These are phyloP conservation scores for Cystobasidium tubakii DNA, from an alignment of 768 basidiomycete species.

Conservation along the genomic window DNA sequence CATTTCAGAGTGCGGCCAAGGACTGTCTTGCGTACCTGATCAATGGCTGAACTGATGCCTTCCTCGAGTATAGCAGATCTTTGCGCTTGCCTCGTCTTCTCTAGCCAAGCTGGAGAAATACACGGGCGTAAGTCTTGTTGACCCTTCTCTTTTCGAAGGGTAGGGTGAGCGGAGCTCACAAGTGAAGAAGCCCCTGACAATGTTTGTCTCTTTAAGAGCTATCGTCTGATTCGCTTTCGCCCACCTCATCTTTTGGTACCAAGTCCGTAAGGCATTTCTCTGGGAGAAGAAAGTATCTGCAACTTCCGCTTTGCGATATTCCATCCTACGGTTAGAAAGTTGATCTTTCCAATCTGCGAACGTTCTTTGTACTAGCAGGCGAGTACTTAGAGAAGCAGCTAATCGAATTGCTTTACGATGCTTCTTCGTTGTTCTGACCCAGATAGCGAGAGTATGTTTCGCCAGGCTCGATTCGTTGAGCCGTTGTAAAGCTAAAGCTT, in stretches of 20 bases:
- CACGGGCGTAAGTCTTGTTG: not conserved
- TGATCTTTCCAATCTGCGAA: conserved; percentile 4
- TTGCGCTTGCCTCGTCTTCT: not conserved
- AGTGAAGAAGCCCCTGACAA: not conserved
- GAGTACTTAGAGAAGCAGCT: conserved; percentile 8
- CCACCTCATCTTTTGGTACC: conserved; percentile 1
- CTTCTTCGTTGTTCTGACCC: not conserved
- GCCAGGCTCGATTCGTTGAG: not conserved
- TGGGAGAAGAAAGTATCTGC: conserved; percentile 34
- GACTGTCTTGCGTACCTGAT: not conserved
- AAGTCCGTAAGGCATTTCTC: not conserved
- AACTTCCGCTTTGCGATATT: conserved; percentile 32
- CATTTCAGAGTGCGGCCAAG: not conserved
- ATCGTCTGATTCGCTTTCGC: not conserved
- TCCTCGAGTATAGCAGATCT: conserved; percentile 3
- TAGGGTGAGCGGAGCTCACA: not conserved
- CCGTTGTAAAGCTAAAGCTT: not conserved
- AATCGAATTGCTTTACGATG: conserved; percentile 9
- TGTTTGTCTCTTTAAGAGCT: not conserved
- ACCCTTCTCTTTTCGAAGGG: not conserved
- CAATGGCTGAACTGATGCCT: conserved; percentile 5
- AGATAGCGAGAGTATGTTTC: not conserved
- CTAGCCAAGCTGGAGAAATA: conserved; percentile 11
- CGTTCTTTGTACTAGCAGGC: not conserved
- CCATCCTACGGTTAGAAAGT: not conserved